Base-by-base conservation (phyloP, 306 rosid genomes). In the Betula pendula region DNA sequence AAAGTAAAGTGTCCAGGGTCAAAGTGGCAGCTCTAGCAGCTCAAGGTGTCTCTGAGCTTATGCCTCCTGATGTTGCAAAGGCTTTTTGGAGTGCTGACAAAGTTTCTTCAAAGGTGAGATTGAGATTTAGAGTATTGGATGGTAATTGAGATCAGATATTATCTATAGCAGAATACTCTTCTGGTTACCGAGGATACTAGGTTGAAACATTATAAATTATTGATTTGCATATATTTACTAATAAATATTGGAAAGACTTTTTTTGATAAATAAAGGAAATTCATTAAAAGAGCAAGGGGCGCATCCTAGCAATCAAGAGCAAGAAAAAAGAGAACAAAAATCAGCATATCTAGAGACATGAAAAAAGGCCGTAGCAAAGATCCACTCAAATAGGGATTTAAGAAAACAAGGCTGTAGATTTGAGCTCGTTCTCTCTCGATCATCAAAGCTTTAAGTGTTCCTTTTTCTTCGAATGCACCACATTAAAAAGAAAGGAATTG, bases 31-130 rank as follows among this genome's bases (percentile, higher is more conserved):
- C 96, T 56, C 75, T 92, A 31, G 91, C 97, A 71, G 91, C 96
- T 70, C 90, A 88, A 88, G 96, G 94, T 68, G 79, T 88, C 43
- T 79, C 97, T 52, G 97, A 91, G 86, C 98, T 93, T 80, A 96
- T 93, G 98, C 97, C 98, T 81, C 80, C 97, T 75, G 98, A 96
- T 62, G 89, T 96, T 75, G 98, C 97, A 62, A 91, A 91, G 84
- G 97, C 90, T 70, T 93, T 96, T 77, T 96, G 87, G 97, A 72
- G 83, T 65, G 82, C 95, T 60, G 96, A 92, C 69, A 92, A 89
- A 86, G 88, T 91, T 77, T 91, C 96, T 68, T 81, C 99, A 58
- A 96, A 93, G 99, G 99, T 96, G 80, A 87, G 94, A 73, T 76
- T 84, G 67, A 58, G 55, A 35, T 72, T 50, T n/a, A 40, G 3